A percentile compares a stretch with the other conserved stretches of the same genome.
Conservation (phyloP, 2,329 filamentous ascomycete genomes). For the Microdochium trichocladiopsis region DNA sequence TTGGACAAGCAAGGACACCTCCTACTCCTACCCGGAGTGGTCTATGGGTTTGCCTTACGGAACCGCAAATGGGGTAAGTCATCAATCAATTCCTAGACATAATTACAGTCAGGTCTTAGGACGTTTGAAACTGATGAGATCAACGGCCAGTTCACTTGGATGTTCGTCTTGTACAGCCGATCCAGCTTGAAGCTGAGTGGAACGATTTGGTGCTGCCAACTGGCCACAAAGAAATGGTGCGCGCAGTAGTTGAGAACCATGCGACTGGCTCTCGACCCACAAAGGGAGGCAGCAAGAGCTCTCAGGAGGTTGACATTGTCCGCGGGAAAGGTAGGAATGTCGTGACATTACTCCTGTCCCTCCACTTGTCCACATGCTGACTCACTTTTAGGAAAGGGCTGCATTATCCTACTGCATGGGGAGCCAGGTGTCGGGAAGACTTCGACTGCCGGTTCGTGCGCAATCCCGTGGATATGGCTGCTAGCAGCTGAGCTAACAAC, state of each 20-base stretch:
- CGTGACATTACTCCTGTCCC: neutral
- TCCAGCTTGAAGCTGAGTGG: neutral
- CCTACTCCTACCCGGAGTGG: neutral
- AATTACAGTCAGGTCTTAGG: neutral
- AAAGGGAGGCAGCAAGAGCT: neutral
- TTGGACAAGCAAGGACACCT: neutral
- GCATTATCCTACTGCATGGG: constrained; percentile 7
- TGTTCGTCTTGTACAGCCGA: neutral
- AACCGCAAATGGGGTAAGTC: neutral
- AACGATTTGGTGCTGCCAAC: constrained; percentile 23
- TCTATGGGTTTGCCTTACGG: neutral
- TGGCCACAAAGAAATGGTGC: constrained; percentile 33
- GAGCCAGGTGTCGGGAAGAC: constrained; percentile 5
- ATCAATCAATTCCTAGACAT: neutral
- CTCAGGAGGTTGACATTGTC: neutral
- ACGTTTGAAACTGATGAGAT: too few relatives aligned
- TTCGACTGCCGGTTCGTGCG: constrained; percentile 1
- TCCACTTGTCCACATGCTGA: constrained; percentile 5
- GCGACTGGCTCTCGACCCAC: neutral
- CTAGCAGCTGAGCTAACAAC: neutral
- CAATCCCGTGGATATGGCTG: too few relatives aligned
- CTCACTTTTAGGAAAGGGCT: constrained; percentile 6
- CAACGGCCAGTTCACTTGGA: neutral
- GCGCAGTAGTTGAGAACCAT: constrained; percentile 20
- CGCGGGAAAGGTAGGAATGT: neutral